These are phyloP conservation scores for Eucalyptus globulus DNA, from an alignment of 345 rosid species.

Conservation along the genomic window DNA sequence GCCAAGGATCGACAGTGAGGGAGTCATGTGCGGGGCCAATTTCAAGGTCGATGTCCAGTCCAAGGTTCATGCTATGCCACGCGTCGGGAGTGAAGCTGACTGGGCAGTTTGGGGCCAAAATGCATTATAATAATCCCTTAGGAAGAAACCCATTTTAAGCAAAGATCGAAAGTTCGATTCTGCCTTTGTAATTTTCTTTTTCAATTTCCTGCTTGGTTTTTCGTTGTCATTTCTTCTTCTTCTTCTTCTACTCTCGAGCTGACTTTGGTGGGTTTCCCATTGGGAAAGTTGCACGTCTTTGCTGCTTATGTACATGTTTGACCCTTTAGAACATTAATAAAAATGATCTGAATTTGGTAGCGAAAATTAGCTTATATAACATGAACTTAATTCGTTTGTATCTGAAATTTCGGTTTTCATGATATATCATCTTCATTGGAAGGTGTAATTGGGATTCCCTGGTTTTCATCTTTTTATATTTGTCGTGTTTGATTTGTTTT, in stretches of 20 bases:
- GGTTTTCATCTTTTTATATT: no score
- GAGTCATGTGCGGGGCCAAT: slow-evolving; percentile 60
- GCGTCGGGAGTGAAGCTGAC: slow-evolving; percentile 66
- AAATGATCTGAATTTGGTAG: no score
- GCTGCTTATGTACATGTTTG: no score
- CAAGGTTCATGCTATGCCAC: slow-evolving; percentile 28
- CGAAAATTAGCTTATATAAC: no score
- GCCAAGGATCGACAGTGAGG: slow-evolving; percentile 68
- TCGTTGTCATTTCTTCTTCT: background rate
- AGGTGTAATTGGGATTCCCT: no score
- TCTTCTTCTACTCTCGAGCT: background rate
- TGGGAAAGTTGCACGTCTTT: no score
- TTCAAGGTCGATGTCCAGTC: slow-evolving; percentile 55
- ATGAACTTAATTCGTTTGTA: no score
- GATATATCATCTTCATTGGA: no score
- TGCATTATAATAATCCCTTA: background rate
- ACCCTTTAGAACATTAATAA: no score
- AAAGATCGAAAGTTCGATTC: background rate
- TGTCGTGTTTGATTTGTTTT: no score
- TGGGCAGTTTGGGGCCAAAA: slow-evolving; percentile 47
- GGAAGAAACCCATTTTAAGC: background rate
- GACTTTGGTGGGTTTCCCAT: background rate
- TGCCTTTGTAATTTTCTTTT: background rate
- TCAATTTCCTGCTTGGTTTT: background rate
- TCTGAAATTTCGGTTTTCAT: no score